Percentiles rank a stretch among this genome's conserved stretches.
These are phyloP conservation scores for Pseudogymnoascus sp. DNA, from an alignment of 2,329 filamentous ascomycete genomes.

Conservation along the genomic window DNA sequence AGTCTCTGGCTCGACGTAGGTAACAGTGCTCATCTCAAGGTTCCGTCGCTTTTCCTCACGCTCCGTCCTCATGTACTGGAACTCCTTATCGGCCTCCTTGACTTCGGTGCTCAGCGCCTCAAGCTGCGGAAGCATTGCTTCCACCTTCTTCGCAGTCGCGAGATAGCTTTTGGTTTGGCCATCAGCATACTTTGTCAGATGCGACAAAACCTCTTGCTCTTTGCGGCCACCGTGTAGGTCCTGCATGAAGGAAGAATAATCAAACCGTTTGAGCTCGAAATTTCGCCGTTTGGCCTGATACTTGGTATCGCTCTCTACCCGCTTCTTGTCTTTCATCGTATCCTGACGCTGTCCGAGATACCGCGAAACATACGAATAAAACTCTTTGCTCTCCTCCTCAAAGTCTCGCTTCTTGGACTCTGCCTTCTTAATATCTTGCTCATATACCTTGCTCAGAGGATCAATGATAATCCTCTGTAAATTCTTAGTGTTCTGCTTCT, in stretches of 20 bases:
- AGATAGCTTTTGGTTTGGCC: slow-evolving; percentile 80
- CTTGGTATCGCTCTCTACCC: slow-evolving; percentile 88
- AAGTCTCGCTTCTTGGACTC: slow-evolving; percentile 96
- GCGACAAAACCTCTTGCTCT: slow-evolving; percentile 91
- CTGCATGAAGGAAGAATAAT: slow-evolving; percentile 98
- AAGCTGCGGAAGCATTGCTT: slow-evolving; percentile 77
- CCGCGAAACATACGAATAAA: slow-evolving; percentile 88
- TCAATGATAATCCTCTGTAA: slow-evolving; percentile 93
- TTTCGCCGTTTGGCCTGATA: slow-evolving; percentile 90
- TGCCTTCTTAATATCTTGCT: slow-evolving; percentile 93
- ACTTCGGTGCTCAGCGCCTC: slow-evolving; percentile 85
- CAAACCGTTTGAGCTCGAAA: slow-evolving; percentile 95
- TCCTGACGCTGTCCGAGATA: slow-evolving; percentile 97
- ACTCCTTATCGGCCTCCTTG: slow-evolving; percentile 90
- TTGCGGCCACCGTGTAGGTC: slow-evolving; percentile 98
- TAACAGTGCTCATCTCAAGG: slow-evolving; percentile 77
- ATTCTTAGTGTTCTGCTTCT: slow-evolving; percentile 74
- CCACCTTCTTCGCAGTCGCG: slow-evolving; percentile 75
- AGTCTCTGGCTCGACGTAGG: slow-evolving; percentile 62
- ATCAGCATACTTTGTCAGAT: slow-evolving; percentile 89
- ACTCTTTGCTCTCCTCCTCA: slow-evolving; percentile 97
- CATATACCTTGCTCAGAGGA: slow-evolving; percentile 83
- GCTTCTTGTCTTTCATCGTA: slow-evolving; percentile 94
- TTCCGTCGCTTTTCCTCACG: slow-evolving; percentile 87
- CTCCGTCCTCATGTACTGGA: slow-evolving; percentile 89